These are phyloP conservation scores for Aspergillus texensis DNA, from an alignment of 2,329 filamentous ascomycete species.

Conservation along the genomic window DNA sequence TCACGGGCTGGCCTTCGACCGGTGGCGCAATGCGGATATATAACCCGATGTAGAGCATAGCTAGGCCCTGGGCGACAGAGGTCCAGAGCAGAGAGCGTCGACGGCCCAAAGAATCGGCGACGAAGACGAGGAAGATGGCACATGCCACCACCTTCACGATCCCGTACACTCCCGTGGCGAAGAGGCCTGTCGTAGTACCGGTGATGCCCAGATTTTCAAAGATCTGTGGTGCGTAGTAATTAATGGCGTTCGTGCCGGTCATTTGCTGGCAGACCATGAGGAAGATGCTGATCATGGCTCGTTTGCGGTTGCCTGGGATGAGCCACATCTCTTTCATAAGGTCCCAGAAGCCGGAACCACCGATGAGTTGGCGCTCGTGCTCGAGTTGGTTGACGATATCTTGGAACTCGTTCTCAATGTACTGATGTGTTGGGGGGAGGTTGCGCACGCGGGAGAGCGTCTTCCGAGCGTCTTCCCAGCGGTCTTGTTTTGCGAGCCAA, in stretches of 20 bases:
- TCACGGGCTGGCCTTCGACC: conserved; percentile 55
- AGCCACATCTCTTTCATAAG: conserved; percentile 67
- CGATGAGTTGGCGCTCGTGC: conserved; percentile 60
- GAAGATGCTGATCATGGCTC: conserved; percentile 56
- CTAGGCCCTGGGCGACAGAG: conserved; percentile 61
- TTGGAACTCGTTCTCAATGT: conserved; percentile 61
- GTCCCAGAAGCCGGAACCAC: conserved; percentile 56
- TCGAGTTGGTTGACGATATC: conserved; percentile 66
- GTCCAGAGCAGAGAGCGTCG: conserved; percentile 66
- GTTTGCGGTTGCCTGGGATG: conserved; percentile 57
- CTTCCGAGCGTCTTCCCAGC: conserved; percentile 65
- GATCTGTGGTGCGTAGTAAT: conserved; percentile 43
- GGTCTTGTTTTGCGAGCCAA: conserved; percentile 68
- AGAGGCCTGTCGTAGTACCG: conserved; percentile 40
- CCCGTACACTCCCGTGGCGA: conserved; percentile 45
- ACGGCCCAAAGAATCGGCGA: conserved; percentile 70
- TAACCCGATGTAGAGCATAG: conserved; percentile 70
- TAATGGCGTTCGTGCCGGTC: conserved; percentile 46
- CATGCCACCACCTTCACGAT: conserved; percentile 54
- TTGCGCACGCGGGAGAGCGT: conserved; percentile 62
- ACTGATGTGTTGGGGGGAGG: conserved; percentile 55
- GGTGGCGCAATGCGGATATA: conserved; percentile 59
- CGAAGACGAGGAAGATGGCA: conserved; percentile 65
- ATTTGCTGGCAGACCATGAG: conserved; percentile 51
- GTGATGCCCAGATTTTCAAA: conserved; percentile 39